These are phyloP conservation scores for Daldinia childiae DNA, from an alignment of 495 filamentous ascomycete genomes.

Conservation along the genomic window DNA sequence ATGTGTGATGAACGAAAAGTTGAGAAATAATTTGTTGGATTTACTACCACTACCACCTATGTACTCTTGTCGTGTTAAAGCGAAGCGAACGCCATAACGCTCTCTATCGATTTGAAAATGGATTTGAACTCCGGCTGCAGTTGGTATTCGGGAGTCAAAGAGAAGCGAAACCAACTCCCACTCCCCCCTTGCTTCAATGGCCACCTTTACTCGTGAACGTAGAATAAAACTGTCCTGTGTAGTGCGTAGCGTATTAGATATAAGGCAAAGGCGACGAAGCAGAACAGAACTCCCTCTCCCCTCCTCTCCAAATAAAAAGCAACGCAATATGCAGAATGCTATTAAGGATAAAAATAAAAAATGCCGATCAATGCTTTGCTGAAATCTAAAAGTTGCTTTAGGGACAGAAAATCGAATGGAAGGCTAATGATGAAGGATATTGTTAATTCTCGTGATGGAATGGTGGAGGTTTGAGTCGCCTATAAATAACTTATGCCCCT, in stretches of 20 bases:
- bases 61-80: slow-evolving; percentile 25
- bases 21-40: slow-evolving; percentile 29
- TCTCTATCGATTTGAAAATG: slow-evolving; percentile 16
- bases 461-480: slow-evolving; percentile 1
- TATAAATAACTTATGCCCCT: slow-evolving; percentile 13
- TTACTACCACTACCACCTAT: slow-evolving; percentile 33
- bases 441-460: background rate
- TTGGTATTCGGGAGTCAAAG: slow-evolving; percentile 22
- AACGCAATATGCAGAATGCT: slow-evolving; percentile 43
- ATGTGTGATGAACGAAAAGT: slow-evolving; percentile 1
- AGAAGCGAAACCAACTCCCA: slow-evolving; percentile 35
- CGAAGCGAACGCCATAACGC: slow-evolving; percentile 23
- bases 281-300: slow-evolving; percentile 21
- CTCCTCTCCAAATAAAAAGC: slow-evolving; percentile 16
- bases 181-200: background rate
- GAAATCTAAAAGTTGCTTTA: slow-evolving; percentile 32
- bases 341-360: slow-evolving; percentile 37
- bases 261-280: slow-evolving; percentile 21
- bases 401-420: slow-evolving; percentile 39
- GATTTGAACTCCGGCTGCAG: slow-evolving; percentile 26
- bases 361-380: slow-evolving; percentile 38
- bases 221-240: slow-evolving; percentile 9
- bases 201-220: slow-evolving; percentile 13
- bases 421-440: slow-evolving; percentile 6
- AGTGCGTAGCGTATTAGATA: slow-evolving; percentile 24